Base-by-base conservation (phyloP, 1,139 yeast species). In the Diutina neorugosa region DNA sequence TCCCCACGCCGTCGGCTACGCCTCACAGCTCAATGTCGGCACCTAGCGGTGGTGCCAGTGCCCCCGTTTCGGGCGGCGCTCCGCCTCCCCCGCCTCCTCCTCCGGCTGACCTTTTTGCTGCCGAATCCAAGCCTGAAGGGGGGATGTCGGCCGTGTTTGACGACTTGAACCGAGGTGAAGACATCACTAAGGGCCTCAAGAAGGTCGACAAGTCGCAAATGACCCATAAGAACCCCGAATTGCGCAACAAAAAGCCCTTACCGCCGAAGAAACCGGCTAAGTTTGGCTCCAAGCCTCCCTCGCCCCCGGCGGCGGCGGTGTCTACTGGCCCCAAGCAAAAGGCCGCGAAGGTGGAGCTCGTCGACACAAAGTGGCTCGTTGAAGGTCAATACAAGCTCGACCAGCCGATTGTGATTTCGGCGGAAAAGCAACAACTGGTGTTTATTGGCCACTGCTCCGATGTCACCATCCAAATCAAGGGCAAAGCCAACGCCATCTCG, bases 181-280 rank as follows among this genome's bases (percentile, higher is more conserved):
- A 70, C 44, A 85, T 94, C 62, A 91, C 98, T 2, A 74, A 91
- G 31, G 87, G 90, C 4, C 80, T 94, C 62, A 88, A 85, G 65
- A 93, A 93, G 69, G 98, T 93, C 49, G 97, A 90, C 60, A 87
- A 82, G 69, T 85, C 95, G 19, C 87, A 90, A 69, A 89, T 88
- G 94, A 89, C 96, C 37, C 97, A 90, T 69, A 91, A 90, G 70
- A 90, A 90, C 68, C 97, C 97, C 4, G 84, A 76, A 48, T 73
- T 89, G 61, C 84, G 96, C 63, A 77, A 74, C 11, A 65, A 76
- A 2, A 69, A 76, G 0, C 55, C 70, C 1, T 64, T 65, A 14
- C 67, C 75, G 3, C 37, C 46, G 6, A 80, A 78, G 60, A 88
- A 88, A 65, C 96, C 96, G 47, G 69, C 80, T 4, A 73, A 78